Evolutionary conservation across 1,139 yeast genomes (phyloP).

Genomic region (Meyerozyma athensensis): DNA sequence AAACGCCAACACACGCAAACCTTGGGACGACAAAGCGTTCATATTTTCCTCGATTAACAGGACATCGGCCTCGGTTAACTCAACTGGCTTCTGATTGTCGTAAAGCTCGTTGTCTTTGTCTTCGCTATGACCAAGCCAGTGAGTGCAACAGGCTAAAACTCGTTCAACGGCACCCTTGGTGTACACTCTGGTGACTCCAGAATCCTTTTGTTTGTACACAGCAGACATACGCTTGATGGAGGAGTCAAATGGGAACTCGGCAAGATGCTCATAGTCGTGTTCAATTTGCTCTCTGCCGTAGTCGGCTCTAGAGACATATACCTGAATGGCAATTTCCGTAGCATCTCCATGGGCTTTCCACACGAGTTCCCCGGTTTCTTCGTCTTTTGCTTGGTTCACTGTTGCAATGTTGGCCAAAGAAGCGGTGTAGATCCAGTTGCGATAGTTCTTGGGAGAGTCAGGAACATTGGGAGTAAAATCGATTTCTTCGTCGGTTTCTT

Average conservation of each 20-base stretch:
- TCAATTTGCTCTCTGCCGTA: conserved; percentile 41
- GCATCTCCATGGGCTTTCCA: conserved; percentile 87
- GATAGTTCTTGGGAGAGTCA: conserved; percentile 17
- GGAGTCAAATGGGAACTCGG: conserved; percentile 77
- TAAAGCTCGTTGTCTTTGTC: conserved; percentile 10
- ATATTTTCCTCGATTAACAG: conserved; percentile 50
- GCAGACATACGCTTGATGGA: conserved; percentile 73
- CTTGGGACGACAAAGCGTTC: conserved; percentile 60
- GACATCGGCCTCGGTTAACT: conserved; percentile 41
- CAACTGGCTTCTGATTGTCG: conserved; percentile 22
- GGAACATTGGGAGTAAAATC: conserved; percentile 23
- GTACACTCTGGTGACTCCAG: conserved; percentile 35
- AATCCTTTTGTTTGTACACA: conserved; percentile 38
- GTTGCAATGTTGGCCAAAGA: conserved; percentile 72
- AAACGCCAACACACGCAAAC: conserved; percentile 72
- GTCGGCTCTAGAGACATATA: conserved; percentile 56
- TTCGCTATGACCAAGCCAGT: conserved; percentile 44
- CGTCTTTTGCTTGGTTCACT: conserved; percentile 39
- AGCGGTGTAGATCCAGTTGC: conserved; percentile 52
- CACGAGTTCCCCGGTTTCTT: conserved; percentile 30
- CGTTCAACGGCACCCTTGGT: conserved; percentile 84
- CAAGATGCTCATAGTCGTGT: conserved; percentile 38
- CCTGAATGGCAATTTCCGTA: conserved; percentile 79
- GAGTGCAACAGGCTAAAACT: conserved; percentile 51
- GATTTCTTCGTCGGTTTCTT: conserved; percentile 35